These are phyloP conservation scores for Datisca glomerata DNA, from an alignment of 306 rosid species.

Conservation along the genomic window DNA sequence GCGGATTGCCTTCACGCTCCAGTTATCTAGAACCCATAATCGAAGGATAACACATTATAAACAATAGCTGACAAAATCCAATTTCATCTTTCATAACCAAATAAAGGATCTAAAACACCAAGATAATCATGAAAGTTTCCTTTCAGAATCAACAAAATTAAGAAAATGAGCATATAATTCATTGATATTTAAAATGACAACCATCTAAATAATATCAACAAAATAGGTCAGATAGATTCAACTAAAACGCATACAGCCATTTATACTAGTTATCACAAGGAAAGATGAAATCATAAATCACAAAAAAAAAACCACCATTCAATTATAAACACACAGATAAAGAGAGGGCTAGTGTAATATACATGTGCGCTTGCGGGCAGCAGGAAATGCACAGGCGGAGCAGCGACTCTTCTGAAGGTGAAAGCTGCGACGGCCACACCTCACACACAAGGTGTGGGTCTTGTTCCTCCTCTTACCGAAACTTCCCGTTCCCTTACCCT, in stretches of 20 bases:
- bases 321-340: background rate
- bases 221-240: no score
- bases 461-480: constrained; percentile 98
- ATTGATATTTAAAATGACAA: no score
- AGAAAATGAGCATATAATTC: no score
- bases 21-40: constrained; percentile 43
- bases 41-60: background rate
- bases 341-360: constrained; percentile 4
- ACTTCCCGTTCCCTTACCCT: constrained; percentile 99
- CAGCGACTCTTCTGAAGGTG: constrained; percentile 99
- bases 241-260: no score
- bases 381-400: constrained; percentile 86
- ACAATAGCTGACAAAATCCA: background rate
- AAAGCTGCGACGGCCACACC: constrained; percentile 99
- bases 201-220: no score
- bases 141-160: no score
- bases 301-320: background rate
- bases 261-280: no score
- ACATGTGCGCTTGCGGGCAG: constrained; percentile 89
- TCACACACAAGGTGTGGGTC: constrained; percentile 91
- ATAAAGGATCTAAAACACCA: background rate
- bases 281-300: background rate
- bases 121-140: no score
- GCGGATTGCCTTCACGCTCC: constrained; percentile 97
- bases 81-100: background rate